Base-by-base conservation (phyloP, 2,329 filamentous ascomycete genomes). In the Purpureocillium lavendulum region DNA sequence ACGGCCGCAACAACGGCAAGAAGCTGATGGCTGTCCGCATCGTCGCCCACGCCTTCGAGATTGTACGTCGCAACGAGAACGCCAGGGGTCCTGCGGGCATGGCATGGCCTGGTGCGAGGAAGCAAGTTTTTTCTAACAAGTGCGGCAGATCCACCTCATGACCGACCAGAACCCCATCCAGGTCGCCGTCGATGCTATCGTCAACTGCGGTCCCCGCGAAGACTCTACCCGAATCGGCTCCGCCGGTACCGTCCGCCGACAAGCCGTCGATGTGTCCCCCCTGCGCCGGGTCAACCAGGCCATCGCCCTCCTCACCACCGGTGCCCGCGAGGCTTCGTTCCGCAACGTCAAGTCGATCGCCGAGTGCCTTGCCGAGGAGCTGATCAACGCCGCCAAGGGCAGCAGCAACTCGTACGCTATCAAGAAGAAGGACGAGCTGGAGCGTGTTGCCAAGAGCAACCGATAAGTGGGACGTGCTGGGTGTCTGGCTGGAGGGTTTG, bases 371-470 rank as follows among this genome's bases (percentile, higher is more conserved):
- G 92, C 92, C 67, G 94, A 98, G 77, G 92, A 98, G 83, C 82
- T 98, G 70, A 97, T 98, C 84, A 98, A 98, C 81, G 94, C 94
- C 68, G 94, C 94, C 71, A 98, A 98, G 87, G 92, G 92, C 66
- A 94, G 85, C 83, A 94, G 86, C 77, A 98, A 98, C 88, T 96
- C 89, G 58, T 98, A 97, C 71, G 92, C 94, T 64, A 98, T 98
- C 84, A 98, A 98, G 88, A 98, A 98, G 88, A 98, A 98, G 90
- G 92, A 98, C 73, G 94, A 98, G 85, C 75, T 98, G 77, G 92
- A 98, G 85, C 92, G 92, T 92, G 92, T 98, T 62, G 92, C 92
- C 75, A 98, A 98, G 87, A 87, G 81, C 82, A 98, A 98, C 84
- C 87, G 92, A 84, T 98, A 97, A 89, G 89, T 56, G 63, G 54